Base-by-base conservation (phyloP, 257 asterid genomes). In the Primulina eburnea region DNA sequence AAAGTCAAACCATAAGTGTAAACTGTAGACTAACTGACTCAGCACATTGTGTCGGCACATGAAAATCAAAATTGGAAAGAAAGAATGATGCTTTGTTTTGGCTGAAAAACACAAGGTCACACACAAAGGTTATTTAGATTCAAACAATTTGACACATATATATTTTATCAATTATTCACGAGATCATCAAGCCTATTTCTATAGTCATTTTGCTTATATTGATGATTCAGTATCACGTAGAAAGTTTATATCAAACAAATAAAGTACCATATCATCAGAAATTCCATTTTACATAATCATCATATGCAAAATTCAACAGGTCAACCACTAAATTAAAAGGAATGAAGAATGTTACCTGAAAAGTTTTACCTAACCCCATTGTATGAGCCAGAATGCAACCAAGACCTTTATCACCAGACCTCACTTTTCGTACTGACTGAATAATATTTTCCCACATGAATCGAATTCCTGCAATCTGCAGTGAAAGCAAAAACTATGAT, bases 371-470 rank as follows among this genome's bases (percentile, higher is more conserved):
- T 68, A 93, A 79, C 69, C 99, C 99, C 99, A 93, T 93, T 29
- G 96, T 93, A 84, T 93, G 99, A n/a, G 99, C 99, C 69, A 93
- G 87, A 75, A 93, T 90, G 89, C 99, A 93, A 74, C 97, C 97
- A 76, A 93, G 96, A 69, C 99, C 99, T 82, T 85, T 90, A 80
- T 93, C 96, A 67, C 96, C 96, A 63, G 96, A 83, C 81, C 89
- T 89, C 73, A 86, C 97, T 76, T 80, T 86, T 47, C 85, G 80
- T 70, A 86, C 89, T 24, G 97, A 93, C 68, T 90, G 96, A 69
- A 93, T 78, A 64, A 91, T 89, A 73, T 91, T 93, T 80, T 93
- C 91, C 99, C 99, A 93, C 89, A 93, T 87, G 80, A 93, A 93
- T 65, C 99, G 85, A 80, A 93, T 87, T 62, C 99, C 99, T 37